Evolutionary conservation across 768 basidiomycete species (phyloP), one percentile per base, ranked within the genome.

Genomic region (Nidularia pulvinata): DNA sequence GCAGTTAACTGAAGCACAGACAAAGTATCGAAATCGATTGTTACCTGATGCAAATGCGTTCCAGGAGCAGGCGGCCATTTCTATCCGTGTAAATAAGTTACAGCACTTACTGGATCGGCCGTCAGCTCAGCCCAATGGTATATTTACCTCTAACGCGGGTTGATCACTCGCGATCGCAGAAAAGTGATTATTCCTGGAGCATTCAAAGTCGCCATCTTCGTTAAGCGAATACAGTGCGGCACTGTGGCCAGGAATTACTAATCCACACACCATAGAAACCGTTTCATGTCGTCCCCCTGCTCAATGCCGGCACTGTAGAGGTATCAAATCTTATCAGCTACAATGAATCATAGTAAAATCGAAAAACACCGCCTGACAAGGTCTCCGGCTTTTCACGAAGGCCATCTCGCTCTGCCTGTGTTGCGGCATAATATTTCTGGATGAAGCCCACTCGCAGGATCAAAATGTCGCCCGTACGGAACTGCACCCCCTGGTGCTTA

Each of bases 151-250:
- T 46, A 89, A 64, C 3, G 83, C 66, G 14, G 86, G 86, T 55
- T 85, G 82, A 69, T 88, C 86, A 34, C 85, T 85, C 7, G 85
- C 86, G 32, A 86, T 62, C 5, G 86, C 85, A 1, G 86, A 80
- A 62, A 89, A 89, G 62, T 88, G 87, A 64, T 87, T 88, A 65
- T 89, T 77, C 86, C 86, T 45, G 51, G 36, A 33, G 46, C n/a
- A 46, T 48, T 33, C 33, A 46, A 22, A 9, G 14, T 39, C 46
- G 9, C 9, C 7, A 46, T 19, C 19, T 10, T 46, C 19, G 22
- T 19, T 7, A 46, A 39, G 35, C n/a, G n/a, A n/a, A n/a, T n/a
- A n/a, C n/a, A n/a, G n/a, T n/a, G n/a, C n/a, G n/a, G n/a, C n/a
- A n/a, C n/a, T n/a, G n/a, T n/a, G n/a, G n/a, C n/a, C n/a, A n/a